Evolutionary conservation across 495 filamentous ascomycete species (phyloP).

Genomic region (Rostrohypoxylon terebratum): DNA sequence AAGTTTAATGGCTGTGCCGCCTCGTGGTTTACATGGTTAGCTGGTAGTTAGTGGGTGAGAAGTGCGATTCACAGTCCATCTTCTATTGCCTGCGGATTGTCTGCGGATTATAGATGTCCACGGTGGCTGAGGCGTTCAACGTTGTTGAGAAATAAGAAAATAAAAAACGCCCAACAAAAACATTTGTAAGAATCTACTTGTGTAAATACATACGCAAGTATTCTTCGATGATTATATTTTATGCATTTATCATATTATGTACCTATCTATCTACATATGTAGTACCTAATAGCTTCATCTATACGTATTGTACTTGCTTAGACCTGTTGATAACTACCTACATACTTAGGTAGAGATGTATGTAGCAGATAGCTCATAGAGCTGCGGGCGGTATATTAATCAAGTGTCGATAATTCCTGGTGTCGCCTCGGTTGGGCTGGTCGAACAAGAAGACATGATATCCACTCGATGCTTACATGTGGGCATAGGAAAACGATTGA

Average conservation of each 20-base stretch:
- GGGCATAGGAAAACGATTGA: constrained; percentile 10
- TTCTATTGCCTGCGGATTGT: background rate
- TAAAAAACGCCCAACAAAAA: constrained; percentile 2
- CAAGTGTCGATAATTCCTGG: background rate
- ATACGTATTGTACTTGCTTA: background rate
- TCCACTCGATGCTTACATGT: constrained; percentile 34
- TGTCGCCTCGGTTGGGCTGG: background rate
- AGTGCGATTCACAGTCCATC: background rate
- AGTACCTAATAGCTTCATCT: background rate
- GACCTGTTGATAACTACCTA: background rate
- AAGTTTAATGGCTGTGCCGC: background rate
- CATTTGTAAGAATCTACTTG: background rate
- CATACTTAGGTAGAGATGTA: background rate
- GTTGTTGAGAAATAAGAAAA: constrained; percentile 5
- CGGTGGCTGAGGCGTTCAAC: background rate
- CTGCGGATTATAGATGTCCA: background rate
- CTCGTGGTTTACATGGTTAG: background rate
- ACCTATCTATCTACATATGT: background rate
- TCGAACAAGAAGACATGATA: constrained; percentile 13
- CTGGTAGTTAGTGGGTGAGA: background rate
- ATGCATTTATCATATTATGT: background rate
- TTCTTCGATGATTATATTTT: background rate
- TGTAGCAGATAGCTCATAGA: background rate
- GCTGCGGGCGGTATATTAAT: constrained; percentile 7
- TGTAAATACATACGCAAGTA: background rate